phyloP scores from a whole-genome alignment of 1,139 yeast genomes.

The Magnusiomyces clavatus region DNA sequence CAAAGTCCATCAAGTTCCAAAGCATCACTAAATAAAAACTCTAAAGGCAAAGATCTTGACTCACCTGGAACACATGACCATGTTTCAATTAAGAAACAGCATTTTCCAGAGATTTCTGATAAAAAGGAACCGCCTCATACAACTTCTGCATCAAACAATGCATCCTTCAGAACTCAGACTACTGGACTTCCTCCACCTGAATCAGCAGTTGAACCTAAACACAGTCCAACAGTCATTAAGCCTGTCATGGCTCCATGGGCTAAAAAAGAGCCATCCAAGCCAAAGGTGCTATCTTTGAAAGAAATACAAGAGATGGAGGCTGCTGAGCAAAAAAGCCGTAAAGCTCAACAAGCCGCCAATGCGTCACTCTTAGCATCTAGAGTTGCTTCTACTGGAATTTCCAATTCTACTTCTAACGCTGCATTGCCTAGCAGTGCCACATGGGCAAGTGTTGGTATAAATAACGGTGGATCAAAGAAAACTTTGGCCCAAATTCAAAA shows the following conservation, averaged over 20 bases:
- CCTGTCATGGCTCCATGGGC: constrained; percentile 41
- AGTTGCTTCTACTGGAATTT: constrained; percentile 16
- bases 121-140: constrained; percentile 1
- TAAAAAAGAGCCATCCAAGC: constrained; percentile 30
- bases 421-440: constrained; percentile 44
- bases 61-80: too few species aligned
- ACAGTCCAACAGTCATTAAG: neutral
- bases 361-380: constrained; percentile 18
- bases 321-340: constrained; percentile 32
- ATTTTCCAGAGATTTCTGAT: constrained; percentile 8
- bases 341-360: constrained; percentile 26
- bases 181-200: too few species aligned
- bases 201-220: too few species aligned
- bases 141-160: neutral
- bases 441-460: constrained; percentile 43
- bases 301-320: constrained; percentile 69
- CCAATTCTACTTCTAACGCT: constrained; percentile 18
- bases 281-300: constrained; percentile 49
- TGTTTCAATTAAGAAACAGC: too few species aligned
- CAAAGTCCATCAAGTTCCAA: too few species aligned
- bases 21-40: too few species aligned
- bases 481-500: constrained; percentile 43
- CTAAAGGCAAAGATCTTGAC: too few species aligned
- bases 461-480: constrained; percentile 30
- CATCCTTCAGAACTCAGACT: neutral